phyloP scores from a whole-genome alignment of 2,329 filamentous ascomycete genomes.

The Colletotrichum higginsianum region DNA sequence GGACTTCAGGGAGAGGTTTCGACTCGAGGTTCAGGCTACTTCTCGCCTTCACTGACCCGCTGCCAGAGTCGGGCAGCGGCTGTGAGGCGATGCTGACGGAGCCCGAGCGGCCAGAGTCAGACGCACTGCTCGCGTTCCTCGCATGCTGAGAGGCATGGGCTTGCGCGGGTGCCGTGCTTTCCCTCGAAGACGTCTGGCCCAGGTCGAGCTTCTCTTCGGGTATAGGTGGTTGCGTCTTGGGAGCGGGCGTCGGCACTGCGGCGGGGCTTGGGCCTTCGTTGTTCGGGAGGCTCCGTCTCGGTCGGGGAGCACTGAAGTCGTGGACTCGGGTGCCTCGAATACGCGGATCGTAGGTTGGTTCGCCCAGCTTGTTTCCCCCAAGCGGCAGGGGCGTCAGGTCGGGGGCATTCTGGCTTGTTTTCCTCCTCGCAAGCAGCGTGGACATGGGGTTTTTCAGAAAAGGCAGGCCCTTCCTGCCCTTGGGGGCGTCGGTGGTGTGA shows the following conservation, averaged over 20 bases:
- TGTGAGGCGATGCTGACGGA: conserved; percentile 48
- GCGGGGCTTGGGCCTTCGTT: conserved; percentile 41
- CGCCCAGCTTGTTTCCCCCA: conserved; percentile 54
- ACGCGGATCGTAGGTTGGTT: conserved; percentile 71
- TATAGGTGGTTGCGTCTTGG: conserved; percentile 27
- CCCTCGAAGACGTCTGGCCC: conserved; percentile 44
- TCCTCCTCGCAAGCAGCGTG: conserved; percentile 70
- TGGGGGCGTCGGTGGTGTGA: conserved; percentile 56
- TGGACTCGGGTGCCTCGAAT: conserved; percentile 76
- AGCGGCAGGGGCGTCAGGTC: conserved; percentile 60
- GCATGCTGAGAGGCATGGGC: conserved; percentile 11
- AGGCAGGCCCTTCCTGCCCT: conserved; percentile 68
- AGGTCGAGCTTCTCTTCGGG: conserved; percentile 35
- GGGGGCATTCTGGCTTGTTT: conserved; percentile 64
- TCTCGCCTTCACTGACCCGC: conserved; percentile 46
- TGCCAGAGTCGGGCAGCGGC: conserved; percentile 47
- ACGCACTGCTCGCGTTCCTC: conserved; percentile 49
- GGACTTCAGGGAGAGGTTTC: conserved; percentile 50
- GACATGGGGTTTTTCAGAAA: conserved; percentile 74
- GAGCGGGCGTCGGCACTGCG: conserved; percentile 6
- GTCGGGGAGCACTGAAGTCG: conserved; percentile 75
- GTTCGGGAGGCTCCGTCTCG: conserved; percentile 56
- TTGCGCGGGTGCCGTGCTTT: conserved; percentile 36
- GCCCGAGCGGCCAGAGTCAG: conserved; percentile 47
- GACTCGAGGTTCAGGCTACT: conserved; percentile 36